Base-by-base conservation (phyloP, 805 yeast genomes). In the Ogataea salicorniae region DNA sequence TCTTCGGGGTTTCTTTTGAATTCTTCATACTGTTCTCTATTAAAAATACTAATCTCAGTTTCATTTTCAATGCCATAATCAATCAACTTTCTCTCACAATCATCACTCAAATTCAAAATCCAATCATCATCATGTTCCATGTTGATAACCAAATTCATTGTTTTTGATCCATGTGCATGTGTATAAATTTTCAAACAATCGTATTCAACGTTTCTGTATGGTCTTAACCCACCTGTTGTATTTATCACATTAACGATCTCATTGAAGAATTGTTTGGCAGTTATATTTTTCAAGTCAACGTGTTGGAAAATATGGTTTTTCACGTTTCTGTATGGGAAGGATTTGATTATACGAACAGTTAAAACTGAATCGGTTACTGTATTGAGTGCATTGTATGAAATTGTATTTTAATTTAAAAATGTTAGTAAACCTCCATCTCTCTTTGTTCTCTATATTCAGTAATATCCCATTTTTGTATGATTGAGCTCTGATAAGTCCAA, bases 121-220 rank as follows among this genome's bases (percentile, higher is more conserved):
- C 95, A 86, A 47, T 81, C 84, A 6, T 83, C 86, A 58, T 82
- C 87, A 59, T 91, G 83, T 26, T 88, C 96, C 63, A 94, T 77
- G 63, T 94, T 94, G 52, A 94, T 86, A 41, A 90, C 94, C 55
- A 94, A 73, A 61, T 94, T 90, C 80, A 90, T 85, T 2, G 97
- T 87, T 68, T 94, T 94, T 31, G 96, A 79, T 13, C 95, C 94
- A 65, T 92, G 98, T 0, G 99, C 98, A 62, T 89, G 90, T 29
- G 96, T 86, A 68, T 94, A 94, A 6, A 94, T 76, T 66, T 94
- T 94, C 47, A 92, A 64, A 0, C 91, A 73, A 61, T 92, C 87
- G 53, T 81, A 86, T 0, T 68, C 72, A 9, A 87, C 87, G 50
- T 76, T 86, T 60, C 97, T 75, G 66, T 81, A 91, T 2, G 98